Conservation (phyloP, 331 rosid species). For the Prunus yedoensis region DNA sequence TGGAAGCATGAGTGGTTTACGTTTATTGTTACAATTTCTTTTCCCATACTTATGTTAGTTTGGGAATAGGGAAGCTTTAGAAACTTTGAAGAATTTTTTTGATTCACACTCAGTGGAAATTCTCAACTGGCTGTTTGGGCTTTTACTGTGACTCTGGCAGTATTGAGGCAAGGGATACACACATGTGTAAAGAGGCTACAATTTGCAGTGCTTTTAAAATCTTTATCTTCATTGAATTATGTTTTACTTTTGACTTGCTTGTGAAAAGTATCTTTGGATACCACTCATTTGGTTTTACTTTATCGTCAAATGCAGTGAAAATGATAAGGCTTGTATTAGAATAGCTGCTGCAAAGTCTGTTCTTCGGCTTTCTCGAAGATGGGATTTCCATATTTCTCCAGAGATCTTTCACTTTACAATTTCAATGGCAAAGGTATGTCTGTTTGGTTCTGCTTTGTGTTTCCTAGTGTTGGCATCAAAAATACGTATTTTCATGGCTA, state of each 20-base stretch:
- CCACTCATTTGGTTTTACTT: conserved; percentile 26
- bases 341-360: conserved; percentile 86
- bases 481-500: not conserved
- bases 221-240: not conserved
- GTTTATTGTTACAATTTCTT: not conserved
- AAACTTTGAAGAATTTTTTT: not conserved
- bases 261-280: not conserved
- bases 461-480: not conserved
- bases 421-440: conserved; percentile 62
- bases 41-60: not conserved
- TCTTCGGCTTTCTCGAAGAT: conserved; percentile 75
- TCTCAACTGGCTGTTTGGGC: not conserved
- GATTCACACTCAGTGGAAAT: not conserved
- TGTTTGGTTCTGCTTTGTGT: conserved; percentile 6
- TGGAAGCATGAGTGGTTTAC: not conserved
- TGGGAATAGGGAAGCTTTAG: not conserved
- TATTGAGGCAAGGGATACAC: not conserved
- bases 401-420: conserved; percentile 55
- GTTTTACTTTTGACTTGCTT: not conserved
- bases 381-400: conserved; percentile 82
- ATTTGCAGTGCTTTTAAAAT: not conserved
- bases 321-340: conserved; percentile 53
- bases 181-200: conserved; percentile 3
- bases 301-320: conserved; percentile 47
- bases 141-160: not conserved